A percentile compares a stretch with the other conserved stretches of the same genome.
Conservation (phyloP, 805 yeast genomes). For the Sungouiella thailandica region DNA sequence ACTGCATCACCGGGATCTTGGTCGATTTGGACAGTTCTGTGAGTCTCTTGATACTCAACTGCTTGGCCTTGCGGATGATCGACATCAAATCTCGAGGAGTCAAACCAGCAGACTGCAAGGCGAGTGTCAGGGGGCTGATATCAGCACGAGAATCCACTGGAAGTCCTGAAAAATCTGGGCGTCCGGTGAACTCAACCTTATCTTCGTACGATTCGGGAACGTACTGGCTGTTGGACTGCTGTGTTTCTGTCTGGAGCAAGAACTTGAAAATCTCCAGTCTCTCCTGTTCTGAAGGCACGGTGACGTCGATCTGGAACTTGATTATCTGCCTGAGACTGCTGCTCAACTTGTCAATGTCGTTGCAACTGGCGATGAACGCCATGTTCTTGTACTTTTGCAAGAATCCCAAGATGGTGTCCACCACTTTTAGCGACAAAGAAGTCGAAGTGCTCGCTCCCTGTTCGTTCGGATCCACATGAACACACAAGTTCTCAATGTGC, state of each 20-base stretch:
- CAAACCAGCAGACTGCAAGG: constrained; percentile 88
- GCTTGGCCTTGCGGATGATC: constrained; percentile 62
- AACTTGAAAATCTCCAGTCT: constrained; percentile 57
- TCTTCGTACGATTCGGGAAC: constrained; percentile 17
- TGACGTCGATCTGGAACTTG: constrained; percentile 70
- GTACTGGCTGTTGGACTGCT: constrained; percentile 4
- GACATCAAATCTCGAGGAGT: constrained; percentile 78
- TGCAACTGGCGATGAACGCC: constrained; percentile 59
- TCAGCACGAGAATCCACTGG: constrained; percentile 26
- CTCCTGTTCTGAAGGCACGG: constrained; percentile 77
- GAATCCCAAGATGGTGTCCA: constrained; percentile 53
- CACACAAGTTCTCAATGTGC: constrained; percentile 75
- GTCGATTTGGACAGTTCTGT: constrained; percentile 25
- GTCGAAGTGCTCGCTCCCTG: constrained; percentile 36
- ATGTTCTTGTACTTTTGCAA: constrained; percentile 37
- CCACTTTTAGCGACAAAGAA: constrained; percentile 49
- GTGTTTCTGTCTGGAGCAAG: constrained; percentile 29
- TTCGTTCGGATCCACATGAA: constrained; percentile 57
- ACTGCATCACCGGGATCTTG: constrained; percentile 18
- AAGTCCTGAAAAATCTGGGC: constrained; percentile 12
- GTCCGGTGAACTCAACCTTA: constrained; percentile 14
- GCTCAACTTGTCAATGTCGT: constrained; percentile 64
- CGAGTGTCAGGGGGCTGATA: constrained; percentile 52
- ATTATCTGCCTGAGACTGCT: constrained; percentile 61
- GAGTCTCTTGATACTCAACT: constrained; percentile 48